Evolutionary conservation across 2,329 filamentous ascomycete species (phyloP), one percentile per base, ranked within the genome.

Genomic region (Verticillium nonalfalfae): DNA sequence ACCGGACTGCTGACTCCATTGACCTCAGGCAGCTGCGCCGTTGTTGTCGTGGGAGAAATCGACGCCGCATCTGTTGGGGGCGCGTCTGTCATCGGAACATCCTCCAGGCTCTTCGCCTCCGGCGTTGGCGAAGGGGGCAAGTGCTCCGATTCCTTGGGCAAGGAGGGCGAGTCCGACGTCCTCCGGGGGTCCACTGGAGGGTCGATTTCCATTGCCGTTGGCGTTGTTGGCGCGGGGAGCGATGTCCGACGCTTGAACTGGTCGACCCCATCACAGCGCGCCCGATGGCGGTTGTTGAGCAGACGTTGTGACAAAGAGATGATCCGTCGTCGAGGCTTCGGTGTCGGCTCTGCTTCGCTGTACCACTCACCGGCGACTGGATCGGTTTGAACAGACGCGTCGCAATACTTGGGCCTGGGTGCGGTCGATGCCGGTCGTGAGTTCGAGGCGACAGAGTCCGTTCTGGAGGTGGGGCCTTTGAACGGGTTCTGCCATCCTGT

Each of bases 341-440:
- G 70, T 0, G 74, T 68, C 56, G 71, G 71, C 5, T 62, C 67
- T 1, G 70, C 65, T 35, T 74, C 73, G 63, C 78, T 81, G 63
- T 80, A 84, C 81, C 81, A 85, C 62, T 80, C 79, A 14, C 80
- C 81, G 36, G 79, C 75, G 1, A 82, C 81, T 0, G 79, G 76
- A 35, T 85, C 84, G 0, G 84, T 86, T 66, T 87, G 84, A 2
- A 83, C 77, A 5, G 74, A 71, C 10, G 74, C 79, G 66, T 86
- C 80, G 58, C 78, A 73, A 65, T 86, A 86, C 15, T 75, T 74
- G 7, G 76, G 70, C 11, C 74, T 73, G 3, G 76, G 74, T 1
- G 71, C 69, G 1, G 71, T 68, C 1, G 81, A 80, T 4, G 72
- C 67, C 54, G 73, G 76, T 7, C 78, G 74, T 2, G 77, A 78